Conservation (phyloP, 202 grass and related monocot genomes). For the Digitaria exilis region DNA sequence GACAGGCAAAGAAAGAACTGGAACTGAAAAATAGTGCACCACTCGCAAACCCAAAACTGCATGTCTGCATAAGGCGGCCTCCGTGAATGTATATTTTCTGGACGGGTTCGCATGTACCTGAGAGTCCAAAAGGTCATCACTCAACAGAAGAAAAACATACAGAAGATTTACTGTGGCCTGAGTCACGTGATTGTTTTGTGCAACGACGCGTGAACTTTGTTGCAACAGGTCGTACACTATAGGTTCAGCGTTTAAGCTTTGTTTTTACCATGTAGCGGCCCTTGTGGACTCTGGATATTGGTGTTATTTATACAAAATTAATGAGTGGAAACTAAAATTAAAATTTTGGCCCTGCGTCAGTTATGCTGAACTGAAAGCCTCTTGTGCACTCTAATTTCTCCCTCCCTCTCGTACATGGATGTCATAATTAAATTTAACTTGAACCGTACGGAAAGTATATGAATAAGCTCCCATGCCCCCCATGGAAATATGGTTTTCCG, state of each 20-base stretch:
- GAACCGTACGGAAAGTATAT: neutral
- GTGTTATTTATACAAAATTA: constrained; percentile 22
- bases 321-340: constrained; percentile 24
- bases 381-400: neutral
- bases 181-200: constrained; percentile 31
- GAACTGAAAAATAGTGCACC: constrained; percentile 60
- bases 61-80: constrained; percentile 41
- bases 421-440: too few relatives aligned
- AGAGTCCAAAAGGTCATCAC: constrained; percentile 9
- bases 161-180: neutral
- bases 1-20: constrained; percentile 93
- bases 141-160: too few relatives aligned
- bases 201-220: constrained; percentile 19
- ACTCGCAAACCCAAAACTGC: constrained; percentile 35
- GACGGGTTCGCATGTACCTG: constrained; percentile 42
- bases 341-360: neutral
- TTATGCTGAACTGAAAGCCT: neutral
- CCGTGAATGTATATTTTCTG: constrained; percentile 45
- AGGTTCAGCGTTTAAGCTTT: constrained; percentile 36
- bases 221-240: constrained; percentile 41
- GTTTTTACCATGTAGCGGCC: constrained; percentile 28
- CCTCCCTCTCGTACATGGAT: neutral
- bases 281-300: neutral
- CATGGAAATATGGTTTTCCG: neutral
- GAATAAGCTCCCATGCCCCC: neutral